A percentile compares a stretch with the other conserved stretches of the same genome.
phyloP scores from a whole-genome alignment of 2,329 filamentous ascomycete species.

The Botrytis fragariae region DNA sequence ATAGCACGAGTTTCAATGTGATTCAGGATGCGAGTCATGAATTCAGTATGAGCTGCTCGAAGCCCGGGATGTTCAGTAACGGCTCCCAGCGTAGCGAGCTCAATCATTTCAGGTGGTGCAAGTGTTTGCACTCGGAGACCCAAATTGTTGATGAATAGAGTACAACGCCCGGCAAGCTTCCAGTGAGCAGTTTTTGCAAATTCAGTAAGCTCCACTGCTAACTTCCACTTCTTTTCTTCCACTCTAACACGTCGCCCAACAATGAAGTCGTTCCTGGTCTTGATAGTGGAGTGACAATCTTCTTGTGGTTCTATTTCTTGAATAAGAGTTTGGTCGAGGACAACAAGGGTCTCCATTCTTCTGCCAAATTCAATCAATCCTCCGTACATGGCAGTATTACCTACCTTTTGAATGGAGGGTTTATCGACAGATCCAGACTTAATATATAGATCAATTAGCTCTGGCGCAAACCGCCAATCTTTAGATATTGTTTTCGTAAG shows the following conservation, averaged over 20 bases:
- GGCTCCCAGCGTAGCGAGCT: conserved; percentile 76
- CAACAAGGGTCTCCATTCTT: conserved; percentile 79
- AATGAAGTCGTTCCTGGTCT: conserved; percentile 70
- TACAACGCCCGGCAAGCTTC: conserved; percentile 90
- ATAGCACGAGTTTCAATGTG: conserved; percentile 82
- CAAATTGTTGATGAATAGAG: conserved; percentile 85
- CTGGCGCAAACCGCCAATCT: conserved; percentile 93
- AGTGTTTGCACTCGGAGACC: conserved; percentile 89
- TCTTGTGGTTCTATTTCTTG: conserved; percentile 41
- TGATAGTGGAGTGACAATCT: conserved; percentile 48
- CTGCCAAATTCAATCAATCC: conserved; percentile 85
- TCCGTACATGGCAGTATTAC: conserved; percentile 75
- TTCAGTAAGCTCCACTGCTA: conserved; percentile 79
- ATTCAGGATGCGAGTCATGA: conserved; percentile 74
- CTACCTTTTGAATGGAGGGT: conserved; percentile 87
- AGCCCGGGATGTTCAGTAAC: conserved; percentile 89
- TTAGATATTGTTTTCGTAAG: conserved; percentile 82
- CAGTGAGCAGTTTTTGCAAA: conserved; percentile 81
- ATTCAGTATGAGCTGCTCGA: conserved; percentile 75
- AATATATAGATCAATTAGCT: conserved; percentile 87
- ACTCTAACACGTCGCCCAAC: conserved; percentile 71
- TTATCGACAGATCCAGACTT: conserved; percentile 88
- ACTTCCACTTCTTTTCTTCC: conserved; percentile 75
- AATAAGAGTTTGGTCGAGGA: conserved; percentile 70
- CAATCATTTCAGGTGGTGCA: conserved; percentile 76